A percentile compares a stretch with the other conserved stretches of the same genome.
Evolutionary conservation across 495 filamentous ascomycete genomes (phyloP).

Genomic region (Glonium stellatum): DNA sequence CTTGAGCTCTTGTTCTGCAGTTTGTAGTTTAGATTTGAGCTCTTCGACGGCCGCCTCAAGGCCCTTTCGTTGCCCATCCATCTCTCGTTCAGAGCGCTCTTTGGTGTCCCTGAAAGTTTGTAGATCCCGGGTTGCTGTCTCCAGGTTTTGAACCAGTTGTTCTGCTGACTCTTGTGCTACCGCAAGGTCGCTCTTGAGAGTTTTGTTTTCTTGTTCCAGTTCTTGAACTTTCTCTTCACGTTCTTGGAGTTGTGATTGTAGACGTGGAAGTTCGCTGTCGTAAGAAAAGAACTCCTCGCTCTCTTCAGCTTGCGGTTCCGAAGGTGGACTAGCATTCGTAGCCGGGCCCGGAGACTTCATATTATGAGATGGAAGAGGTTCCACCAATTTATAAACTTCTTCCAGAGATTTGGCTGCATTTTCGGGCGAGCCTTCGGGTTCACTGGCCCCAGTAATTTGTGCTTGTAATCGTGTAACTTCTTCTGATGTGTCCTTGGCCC

Average conservation of each 20-base stretch:
- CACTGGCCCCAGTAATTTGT: constrained; percentile 22
- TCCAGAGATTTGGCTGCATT: constrained; percentile 9
- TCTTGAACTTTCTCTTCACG: constrained; percentile 29
- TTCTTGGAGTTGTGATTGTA: constrained; percentile 39
- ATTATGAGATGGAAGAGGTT: no score
- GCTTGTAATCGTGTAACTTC: constrained; percentile 47
- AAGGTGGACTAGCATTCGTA: constrained; percentile 26
- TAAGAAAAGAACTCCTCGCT: constrained; percentile 85
- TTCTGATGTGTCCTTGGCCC: constrained; percentile 50
- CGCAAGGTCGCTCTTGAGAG: constrained; percentile 32
- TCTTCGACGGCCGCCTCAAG: constrained; percentile 44
- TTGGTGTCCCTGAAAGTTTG: constrained; percentile 29
- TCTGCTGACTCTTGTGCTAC: constrained; percentile 35
- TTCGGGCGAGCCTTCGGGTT: not conserved
- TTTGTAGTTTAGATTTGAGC: not conserved
- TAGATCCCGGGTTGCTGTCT: constrained; percentile 28
- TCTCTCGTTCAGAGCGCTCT: constrained; percentile 21
- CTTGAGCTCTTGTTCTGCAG: constrained; percentile 45
- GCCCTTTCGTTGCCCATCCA: constrained; percentile 9
- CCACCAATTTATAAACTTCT: constrained; percentile 12
- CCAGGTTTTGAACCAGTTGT: constrained; percentile 30
- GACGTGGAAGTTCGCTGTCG: constrained; percentile 62
- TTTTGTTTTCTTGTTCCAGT: constrained; percentile 29
- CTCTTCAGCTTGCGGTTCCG: constrained; percentile 32
- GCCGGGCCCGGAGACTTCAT: not conserved